Conservation (phyloP, 2,329 filamentous ascomycete genomes). For the Cordyceps tenuipes region DNA sequence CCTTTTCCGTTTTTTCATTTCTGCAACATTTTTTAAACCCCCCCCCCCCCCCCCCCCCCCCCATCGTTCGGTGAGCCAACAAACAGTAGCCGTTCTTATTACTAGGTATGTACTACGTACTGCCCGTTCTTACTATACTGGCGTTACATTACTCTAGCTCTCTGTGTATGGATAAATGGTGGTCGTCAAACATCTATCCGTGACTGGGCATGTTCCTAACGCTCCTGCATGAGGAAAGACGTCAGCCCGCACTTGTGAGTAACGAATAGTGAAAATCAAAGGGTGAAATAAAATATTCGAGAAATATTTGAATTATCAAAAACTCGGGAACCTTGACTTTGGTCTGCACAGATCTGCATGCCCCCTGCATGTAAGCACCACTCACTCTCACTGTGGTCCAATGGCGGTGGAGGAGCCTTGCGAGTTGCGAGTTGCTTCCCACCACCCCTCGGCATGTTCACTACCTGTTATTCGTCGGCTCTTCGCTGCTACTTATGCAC, state of each 20-base stretch:
- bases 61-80: constrained; percentile 1
- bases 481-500: neutral
- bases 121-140: no score
- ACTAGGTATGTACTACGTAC: no score
- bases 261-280: neutral
- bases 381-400: neutral
- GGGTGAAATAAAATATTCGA: no score
- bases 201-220: no score
- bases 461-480: neutral
- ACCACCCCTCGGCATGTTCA: neutral
- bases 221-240: neutral
- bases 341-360: neutral
- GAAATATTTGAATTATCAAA: neutral
- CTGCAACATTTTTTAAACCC: no score
- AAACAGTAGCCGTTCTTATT: neutral
- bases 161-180: neutral
- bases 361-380: neutral
- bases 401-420: no score
- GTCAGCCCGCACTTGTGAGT: neutral
- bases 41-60: no score
- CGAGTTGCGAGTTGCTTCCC: neutral
- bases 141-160: neutral
- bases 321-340: neutral
- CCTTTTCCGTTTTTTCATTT: no score
- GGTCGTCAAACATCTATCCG: neutral